phyloP scores from a whole-genome alignment of 768 basidiomycete species.

The Tricholoma bakamatsutake region DNA sequence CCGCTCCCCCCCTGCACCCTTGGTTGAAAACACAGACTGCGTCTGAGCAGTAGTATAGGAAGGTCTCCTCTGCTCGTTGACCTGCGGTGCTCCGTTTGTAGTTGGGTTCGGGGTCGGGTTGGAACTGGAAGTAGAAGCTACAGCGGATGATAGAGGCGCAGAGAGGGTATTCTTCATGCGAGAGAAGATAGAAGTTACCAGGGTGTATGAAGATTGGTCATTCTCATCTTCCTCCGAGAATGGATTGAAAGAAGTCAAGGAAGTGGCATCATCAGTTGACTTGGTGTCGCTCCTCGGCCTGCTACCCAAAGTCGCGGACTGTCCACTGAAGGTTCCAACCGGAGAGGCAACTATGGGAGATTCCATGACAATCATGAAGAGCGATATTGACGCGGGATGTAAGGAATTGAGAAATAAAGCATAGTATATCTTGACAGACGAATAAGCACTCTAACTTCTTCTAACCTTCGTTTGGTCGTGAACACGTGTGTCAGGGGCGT shows the following conservation, averaged over 20 bases:
- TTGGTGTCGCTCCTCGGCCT: constrained; percentile 61
- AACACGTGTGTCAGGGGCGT: not conserved
- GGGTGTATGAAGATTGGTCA: constrained; percentile 80
- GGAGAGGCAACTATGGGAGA: constrained; percentile 27
- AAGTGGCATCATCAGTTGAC: constrained; percentile 54
- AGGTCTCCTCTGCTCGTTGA: constrained; percentile 54
- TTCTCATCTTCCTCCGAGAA: constrained; percentile 93
- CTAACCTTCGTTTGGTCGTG: not conserved
- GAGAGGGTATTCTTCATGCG: constrained; percentile 77
- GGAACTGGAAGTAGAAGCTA: constrained; percentile 32
- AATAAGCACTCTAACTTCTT: no score
- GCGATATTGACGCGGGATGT: not conserved
- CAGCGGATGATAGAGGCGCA: constrained; percentile 54
- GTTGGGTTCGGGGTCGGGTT: constrained; percentile 26
- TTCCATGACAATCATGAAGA: constrained; percentile 20
- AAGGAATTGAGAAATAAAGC: not conserved
- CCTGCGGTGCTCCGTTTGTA: constrained; percentile 12
- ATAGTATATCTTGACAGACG: not conserved
- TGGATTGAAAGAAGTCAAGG: constrained; percentile 84
- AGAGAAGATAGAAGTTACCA: constrained; percentile 76
- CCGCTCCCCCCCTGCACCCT: constrained; percentile 45
- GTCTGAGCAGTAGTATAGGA: constrained; percentile 40
- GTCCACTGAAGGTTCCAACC: constrained; percentile 30
- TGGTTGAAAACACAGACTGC: constrained; percentile 42
- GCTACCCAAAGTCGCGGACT: constrained; percentile 55